Evolutionary conservation across 179 eudicot species (phyloP), one percentile per base, ranked within the genome.

Genomic region (Beta lomatogona): DNA sequence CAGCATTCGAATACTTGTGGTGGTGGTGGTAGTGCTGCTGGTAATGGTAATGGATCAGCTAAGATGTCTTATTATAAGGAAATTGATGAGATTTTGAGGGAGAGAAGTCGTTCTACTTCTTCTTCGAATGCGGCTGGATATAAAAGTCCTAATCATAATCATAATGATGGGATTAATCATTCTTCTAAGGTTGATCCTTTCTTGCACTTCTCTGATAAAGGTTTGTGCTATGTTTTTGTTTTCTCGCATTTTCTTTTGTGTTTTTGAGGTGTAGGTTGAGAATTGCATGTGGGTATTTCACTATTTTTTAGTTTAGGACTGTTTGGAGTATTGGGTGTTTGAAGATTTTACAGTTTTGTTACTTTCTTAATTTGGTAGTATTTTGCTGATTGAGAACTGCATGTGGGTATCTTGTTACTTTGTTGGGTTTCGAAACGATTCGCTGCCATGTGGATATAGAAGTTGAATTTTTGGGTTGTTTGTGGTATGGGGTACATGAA

Each of bases 31-130:
- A 19, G 0, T 81, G 28, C 46, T 31, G 74, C 50, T 73, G 77
- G 77, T 9, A 82, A 80, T 85, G 85, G 81, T 46, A 67, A 82
- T 19, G 41, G 41, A 36, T 36, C 41, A 36, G 91, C 86, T 2
- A 89, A 92, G 85, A 91, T 91, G 98, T 79, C 80, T 60, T 91
- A 85, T 84, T 90, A 93, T 79, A 93, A 91, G 88, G 98, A 93
- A 79, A 88, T 94, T 83, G 97, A 92, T 45, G 97, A 90, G 85
- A 82, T 94, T 82, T 73, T 94, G 13, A 85, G 88, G 76, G 93
- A 89, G 74, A 86, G 98, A 73, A 87, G 46, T 73, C 87, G 85
- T 41, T 73, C 54, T 76, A 70, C 80, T 18, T 64, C 81, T 21
- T 18, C 65, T 22, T 19, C 70, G 15, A 22, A 52, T 79, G 74